Conservation (phyloP, 371 early-diverging fungal species). For the Mucor lusitanicus region DNA sequence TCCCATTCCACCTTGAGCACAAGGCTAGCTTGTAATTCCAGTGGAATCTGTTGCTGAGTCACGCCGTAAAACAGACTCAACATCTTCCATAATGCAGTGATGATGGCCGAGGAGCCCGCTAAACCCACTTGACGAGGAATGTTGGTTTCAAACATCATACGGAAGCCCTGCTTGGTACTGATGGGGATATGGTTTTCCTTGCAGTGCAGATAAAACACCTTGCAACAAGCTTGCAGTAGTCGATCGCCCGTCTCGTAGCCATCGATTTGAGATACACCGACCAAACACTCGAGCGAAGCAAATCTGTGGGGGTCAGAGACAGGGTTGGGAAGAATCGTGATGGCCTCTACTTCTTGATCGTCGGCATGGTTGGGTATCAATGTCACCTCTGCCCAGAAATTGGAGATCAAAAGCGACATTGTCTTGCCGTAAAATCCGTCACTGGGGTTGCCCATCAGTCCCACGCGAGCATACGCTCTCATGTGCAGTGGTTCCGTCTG, state of each 20-base stretch:
- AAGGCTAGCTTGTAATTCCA: conserved; percentile 58
- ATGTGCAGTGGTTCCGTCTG: conserved; percentile 34
- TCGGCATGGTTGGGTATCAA: conserved; percentile 49
- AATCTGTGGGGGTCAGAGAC: conserved; percentile 52
- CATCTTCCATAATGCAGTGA: conserved; percentile 62
- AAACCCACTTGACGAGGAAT: conserved; percentile 78
- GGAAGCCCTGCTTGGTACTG: conserved; percentile 52
- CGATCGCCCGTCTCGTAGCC: conserved; percentile 64
- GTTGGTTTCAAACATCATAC: conserved; percentile 59
- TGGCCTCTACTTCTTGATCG: conserved; percentile 20
- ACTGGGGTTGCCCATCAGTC: conserved; percentile 74
- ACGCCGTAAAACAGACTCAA: conserved; percentile 52
- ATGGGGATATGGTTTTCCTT: conserved; percentile 37
- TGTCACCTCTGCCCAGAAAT: conserved; percentile 66
- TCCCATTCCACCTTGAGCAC: conserved; percentile 63
- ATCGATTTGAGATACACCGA: conserved; percentile 43
- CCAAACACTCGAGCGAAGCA: conserved; percentile 37
- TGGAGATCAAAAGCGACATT: conserved; percentile 63
- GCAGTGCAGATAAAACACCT: conserved; percentile 60
- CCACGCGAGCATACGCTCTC: conserved; percentile 64
- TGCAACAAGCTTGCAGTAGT: conserved; percentile 61
- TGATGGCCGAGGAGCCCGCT: conserved; percentile 70
- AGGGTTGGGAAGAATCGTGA: conserved; percentile 47
- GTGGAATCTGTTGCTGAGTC: conserved; percentile 41
- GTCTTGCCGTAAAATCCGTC: conserved; percentile 75